These are phyloP conservation scores for Proliferodiscus dingleyae DNA, from an alignment of 2,329 filamentous ascomycete genomes.

Conservation along the genomic window DNA sequence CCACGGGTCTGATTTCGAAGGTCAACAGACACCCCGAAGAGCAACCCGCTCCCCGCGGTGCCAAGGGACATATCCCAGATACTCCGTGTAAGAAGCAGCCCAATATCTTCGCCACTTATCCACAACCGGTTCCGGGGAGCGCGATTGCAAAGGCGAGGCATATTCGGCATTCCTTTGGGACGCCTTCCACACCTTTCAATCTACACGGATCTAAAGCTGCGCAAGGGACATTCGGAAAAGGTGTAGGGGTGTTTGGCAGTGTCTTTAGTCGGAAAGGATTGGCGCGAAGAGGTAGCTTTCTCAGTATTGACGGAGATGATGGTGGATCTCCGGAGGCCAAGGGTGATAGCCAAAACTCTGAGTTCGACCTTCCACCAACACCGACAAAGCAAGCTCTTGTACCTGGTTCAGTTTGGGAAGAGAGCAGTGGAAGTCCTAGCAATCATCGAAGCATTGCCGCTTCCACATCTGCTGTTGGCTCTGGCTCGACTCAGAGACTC, in stretches of 20 bases:
- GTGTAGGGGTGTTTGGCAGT: constrained; percentile 58
- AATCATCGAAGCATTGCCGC: constrained; percentile 24
- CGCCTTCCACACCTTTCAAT: constrained; percentile 78
- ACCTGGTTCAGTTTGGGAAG: constrained; percentile 18
- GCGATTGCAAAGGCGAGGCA: constrained; percentile 56
- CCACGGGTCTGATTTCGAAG: constrained; percentile 91
- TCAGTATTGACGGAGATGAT: constrained; percentile 71
- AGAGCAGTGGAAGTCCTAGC: constrained; percentile 28
- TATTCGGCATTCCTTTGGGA: constrained; percentile 68
- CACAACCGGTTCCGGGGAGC: constrained; percentile 51
- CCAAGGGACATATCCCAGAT: constrained; percentile 74
- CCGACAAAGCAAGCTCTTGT: constrained; percentile 70
- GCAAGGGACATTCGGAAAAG: constrained; percentile 47
- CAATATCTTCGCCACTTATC: constrained; percentile 63
- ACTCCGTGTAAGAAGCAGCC: constrained; percentile 90
- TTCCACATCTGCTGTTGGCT: constrained; percentile 24
- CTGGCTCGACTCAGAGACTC: constrained; percentile 23
- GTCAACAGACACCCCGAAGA: constrained; percentile 80
- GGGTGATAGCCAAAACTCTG: constrained; percentile 55
- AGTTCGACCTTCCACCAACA: constrained; percentile 81
- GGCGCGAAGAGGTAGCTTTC: constrained; percentile 58
- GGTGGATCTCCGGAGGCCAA: constrained; percentile 48
- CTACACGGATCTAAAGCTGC: constrained; percentile 43
- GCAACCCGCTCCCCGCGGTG: constrained; percentile 43
- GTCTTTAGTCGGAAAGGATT: constrained; percentile 40